These are phyloP conservation scores for Scenedesmus sp. DNA, from an alignment of 163 green algal genomes.

Conservation along the genomic window DNA sequence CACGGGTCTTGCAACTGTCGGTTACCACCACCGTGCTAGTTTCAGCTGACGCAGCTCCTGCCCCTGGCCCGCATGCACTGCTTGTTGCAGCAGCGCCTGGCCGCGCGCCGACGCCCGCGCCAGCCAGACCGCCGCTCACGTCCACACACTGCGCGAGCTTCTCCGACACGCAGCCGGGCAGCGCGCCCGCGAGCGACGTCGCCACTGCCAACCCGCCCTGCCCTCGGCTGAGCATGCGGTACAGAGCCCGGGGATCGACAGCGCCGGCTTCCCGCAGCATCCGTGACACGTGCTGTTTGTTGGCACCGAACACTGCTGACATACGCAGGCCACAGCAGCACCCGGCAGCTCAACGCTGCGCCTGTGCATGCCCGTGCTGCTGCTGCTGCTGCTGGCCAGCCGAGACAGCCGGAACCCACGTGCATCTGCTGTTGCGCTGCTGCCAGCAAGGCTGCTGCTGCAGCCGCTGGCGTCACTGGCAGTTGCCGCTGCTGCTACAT, in stretches of 20 bases:
- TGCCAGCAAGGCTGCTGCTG: not conserved
- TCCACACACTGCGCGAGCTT: conserved; percentile 17
- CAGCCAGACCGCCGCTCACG: not conserved
- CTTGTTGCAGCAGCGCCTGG: not conserved
- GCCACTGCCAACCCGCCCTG: not conserved
- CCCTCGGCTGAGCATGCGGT: not conserved
- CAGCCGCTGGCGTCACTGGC: not conserved
- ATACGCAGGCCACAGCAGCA: not conserved
- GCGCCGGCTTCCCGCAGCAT: not conserved
- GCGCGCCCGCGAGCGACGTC: not conserved
- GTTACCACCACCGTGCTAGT: too few species aligned
- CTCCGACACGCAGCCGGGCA: not conserved
- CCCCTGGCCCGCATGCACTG: not conserved
- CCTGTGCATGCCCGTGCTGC: not conserved
- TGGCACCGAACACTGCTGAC: conserved; percentile 25
- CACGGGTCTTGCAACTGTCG: not conserved
- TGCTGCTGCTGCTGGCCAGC: not conserved
- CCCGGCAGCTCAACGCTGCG: conserved; percentile 18
- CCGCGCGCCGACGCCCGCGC: not conserved
- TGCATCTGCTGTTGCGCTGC: not conserved
- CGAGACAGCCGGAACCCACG: not conserved
- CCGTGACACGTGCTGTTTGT: not conserved
- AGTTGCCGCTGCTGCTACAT: too few species aligned
- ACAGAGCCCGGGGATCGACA: not conserved
- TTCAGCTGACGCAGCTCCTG: not conserved